Evolutionary conservation across 1,284 basidiomycete species (phyloP).

Genomic region (Ceratobasidium sp.): DNA sequence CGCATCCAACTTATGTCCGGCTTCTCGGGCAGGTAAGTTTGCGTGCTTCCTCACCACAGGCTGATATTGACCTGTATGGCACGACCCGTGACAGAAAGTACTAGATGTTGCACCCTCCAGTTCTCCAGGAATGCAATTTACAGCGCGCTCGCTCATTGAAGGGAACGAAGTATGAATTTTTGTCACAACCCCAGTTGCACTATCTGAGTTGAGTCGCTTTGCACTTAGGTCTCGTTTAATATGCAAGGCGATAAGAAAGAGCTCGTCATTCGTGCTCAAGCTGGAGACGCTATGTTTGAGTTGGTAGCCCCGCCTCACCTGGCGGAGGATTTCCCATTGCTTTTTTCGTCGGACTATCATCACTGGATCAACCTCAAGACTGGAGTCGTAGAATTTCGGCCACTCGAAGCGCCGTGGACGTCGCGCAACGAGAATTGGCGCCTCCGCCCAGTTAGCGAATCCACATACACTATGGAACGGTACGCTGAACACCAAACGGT

Average conservation of each 20-base stretch:
- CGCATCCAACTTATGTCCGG: constrained; percentile 45
- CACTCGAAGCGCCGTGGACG: background rate
- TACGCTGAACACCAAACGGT: background rate
- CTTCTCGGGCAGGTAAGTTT: constrained; percentile 45
- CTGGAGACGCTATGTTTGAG: background rate
- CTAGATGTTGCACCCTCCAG: constrained; percentile 57
- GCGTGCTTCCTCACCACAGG: background rate
- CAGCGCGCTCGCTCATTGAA: constrained; percentile 51
- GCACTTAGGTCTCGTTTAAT: constrained; percentile 1
- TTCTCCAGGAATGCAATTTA: constrained; percentile 56
- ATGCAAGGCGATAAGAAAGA: background rate
- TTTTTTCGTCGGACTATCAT: constrained; percentile 25
- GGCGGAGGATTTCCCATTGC: constrained; percentile 11
- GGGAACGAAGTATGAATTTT: constrained; percentile 49
- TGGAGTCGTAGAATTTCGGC: constrained; percentile 28
- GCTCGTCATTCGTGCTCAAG: background rate
- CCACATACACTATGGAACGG: background rate
- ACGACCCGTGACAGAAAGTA: constrained; percentile 54
- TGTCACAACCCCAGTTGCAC: too few relatives aligned
- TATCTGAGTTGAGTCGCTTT: too few relatives aligned
- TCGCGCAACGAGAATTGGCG: background rate
- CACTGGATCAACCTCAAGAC: constrained; percentile 40
- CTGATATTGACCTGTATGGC: too few relatives aligned
- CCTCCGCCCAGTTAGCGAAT: background rate
- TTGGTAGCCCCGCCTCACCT: constrained; percentile 24